Evolutionary conservation across 1,284 basidiomycete genomes (phyloP), one percentile per base, ranked within the genome.

Genomic region (Phellopilus nigrolimitatus): DNA sequence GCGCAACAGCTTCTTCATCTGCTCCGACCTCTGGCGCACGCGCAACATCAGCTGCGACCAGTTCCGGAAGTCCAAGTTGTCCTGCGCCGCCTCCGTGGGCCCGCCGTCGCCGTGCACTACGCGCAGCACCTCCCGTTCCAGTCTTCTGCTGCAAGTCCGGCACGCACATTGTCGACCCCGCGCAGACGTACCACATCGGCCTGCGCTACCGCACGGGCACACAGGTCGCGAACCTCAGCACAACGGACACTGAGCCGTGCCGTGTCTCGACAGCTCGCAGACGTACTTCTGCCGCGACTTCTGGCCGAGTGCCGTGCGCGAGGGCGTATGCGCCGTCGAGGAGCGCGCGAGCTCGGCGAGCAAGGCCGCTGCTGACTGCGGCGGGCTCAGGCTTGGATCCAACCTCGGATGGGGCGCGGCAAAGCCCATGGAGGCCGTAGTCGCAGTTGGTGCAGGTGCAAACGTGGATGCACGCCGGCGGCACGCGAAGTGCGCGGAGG

Each of bases 101-200:
- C 94, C 47, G 73, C 75, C 42, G 91, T 90, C 6, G 83, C 91
- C 1, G 72, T 80, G 40, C 87, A 93, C 24, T 97, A 95, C 68
- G 80, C 81, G 1, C 81, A 88, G 56, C 93, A 97, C 65, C 78
- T 97, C 1, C 94, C 94, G 1, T 97, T 97, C 75, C 94, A 66
- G 91, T 90, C 10, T 97, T 95, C 70, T 97, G 94, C 72, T 97
- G 94, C 70, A 94, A 97, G 71, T 89, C 91, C 1, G 94, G 94
- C 3, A 93, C 92, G 0, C 94, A 97, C 65, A 83, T 97, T 61
- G 84, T 97, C 57, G 94, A 97, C 66, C 94, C 94, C 10, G 79
- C 78, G 25, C 92, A 95, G 66, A 90, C 91, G 0, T 97, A 97
- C 72, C 97, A 97, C 72, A 78, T 81, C 34, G 90, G 88, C 33